Evolutionary conservation across 352 stramenopile species (phyloP).

Genomic region (Pythium sukuiense): DNA sequence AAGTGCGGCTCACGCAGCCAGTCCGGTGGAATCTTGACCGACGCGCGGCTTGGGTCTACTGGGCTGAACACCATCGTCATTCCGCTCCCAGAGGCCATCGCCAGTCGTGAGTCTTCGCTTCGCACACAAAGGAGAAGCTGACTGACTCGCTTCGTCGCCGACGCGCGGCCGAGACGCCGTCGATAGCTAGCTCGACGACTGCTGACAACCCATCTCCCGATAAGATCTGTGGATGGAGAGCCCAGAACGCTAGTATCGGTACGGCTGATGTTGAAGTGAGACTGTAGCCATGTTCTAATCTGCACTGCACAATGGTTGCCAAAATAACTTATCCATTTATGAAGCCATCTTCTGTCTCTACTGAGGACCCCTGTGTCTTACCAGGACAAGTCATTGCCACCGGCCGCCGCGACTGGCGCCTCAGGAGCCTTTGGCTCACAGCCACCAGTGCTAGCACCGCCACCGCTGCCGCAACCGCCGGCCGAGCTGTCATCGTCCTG

Average conservation of each 20-base stretch:
- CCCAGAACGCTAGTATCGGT: background rate
- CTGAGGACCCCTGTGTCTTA: conserved; percentile 21
- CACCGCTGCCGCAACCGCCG: conserved; percentile 38
- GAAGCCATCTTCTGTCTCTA: conserved; percentile 1
- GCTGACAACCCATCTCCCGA: background rate
- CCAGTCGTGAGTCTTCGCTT: background rate
- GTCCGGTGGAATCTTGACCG: conserved; percentile 50
- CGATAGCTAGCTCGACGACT: too few species aligned
- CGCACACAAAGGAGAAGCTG: background rate
- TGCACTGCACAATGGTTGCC: background rate
- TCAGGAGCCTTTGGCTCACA: conserved; percentile 42
- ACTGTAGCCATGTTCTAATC: background rate
- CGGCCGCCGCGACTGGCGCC: conserved; percentile 34
- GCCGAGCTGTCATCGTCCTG: conserved; percentile 14
- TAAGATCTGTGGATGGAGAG: background rate
- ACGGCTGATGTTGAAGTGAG: background rate
- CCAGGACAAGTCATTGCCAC: conserved; percentile 61
- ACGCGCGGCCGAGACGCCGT: background rate
- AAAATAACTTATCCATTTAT: conserved; percentile 23
- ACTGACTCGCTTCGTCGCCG: background rate
- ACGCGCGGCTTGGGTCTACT: background rate
- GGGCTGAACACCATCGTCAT: background rate
- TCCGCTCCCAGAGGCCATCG: background rate
- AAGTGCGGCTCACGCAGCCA: conserved; percentile 56
- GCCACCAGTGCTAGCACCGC: conserved; percentile 23